Evolutionary conservation across 2,329 filamentous ascomycete genomes (phyloP).

Genomic region (Emmonsia crescens): DNA sequence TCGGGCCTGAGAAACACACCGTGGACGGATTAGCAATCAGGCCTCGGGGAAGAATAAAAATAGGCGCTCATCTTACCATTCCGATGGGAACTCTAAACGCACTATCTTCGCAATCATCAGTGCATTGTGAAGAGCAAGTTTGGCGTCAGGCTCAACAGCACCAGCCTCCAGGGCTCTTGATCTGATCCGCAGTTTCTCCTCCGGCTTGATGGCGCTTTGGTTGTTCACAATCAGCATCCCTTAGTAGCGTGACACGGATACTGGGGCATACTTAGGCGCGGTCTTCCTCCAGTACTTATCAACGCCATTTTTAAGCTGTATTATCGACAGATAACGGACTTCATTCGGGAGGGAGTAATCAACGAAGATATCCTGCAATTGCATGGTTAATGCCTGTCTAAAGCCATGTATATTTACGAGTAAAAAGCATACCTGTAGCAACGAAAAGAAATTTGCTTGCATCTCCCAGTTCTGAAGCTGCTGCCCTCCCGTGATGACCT

Average conservation of each 20-base stretch:
- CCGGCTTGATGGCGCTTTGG: constrained; percentile 46
- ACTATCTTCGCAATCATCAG: constrained; percentile 79
- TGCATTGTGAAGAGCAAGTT: constrained; percentile 77
- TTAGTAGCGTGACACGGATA: neutral
- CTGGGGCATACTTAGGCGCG: constrained; percentile 47
- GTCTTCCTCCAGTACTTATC: constrained; percentile 88
- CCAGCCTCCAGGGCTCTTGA: constrained; percentile 64
- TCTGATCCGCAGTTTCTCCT: constrained; percentile 69
- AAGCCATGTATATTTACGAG: neutral
- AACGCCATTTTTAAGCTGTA: constrained; percentile 93
- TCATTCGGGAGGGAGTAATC: constrained; percentile 66
- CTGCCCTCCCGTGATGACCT: constrained; percentile 54
- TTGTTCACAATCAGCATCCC: neutral
- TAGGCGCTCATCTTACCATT: constrained; percentile 49
- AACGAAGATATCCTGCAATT: constrained; percentile 60
- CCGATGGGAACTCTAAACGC: constrained; percentile 75
- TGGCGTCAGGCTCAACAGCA: constrained; percentile 62
- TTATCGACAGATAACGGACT: constrained; percentile 78
- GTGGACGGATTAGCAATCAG: constrained; percentile 4
- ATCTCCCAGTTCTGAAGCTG: constrained; percentile 64
- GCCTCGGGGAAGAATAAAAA: neutral
- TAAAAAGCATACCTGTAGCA: constrained; percentile 50
- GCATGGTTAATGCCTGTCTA: neutral
- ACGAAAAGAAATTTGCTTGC: constrained; percentile 53
- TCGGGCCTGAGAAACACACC: constrained; percentile 32